A percentile compares a stretch with the other conserved stretches of the same genome.
Conservation (phyloP, 148 eudicot species). For the Silene conica region DNA sequence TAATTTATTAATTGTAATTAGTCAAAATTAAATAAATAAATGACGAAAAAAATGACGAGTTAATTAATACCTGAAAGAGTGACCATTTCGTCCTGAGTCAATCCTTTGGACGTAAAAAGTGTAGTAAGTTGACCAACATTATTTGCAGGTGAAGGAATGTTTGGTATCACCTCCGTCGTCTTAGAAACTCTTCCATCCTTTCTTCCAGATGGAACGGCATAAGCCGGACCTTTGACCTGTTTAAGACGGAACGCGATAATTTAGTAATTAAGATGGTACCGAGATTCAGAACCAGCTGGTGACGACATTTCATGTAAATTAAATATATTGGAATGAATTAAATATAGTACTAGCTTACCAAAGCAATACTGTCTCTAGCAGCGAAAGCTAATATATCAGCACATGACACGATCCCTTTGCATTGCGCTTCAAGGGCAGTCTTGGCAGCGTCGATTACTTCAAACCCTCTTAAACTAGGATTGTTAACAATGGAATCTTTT, state of each 20-base stretch:
- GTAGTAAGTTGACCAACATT: conserved; percentile 20
- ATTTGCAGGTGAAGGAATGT: conserved; percentile 18
- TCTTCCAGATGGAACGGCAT: conserved; percentile 25
- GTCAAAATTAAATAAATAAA: too few relatives aligned
- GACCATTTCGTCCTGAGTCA: conserved; percentile 34
- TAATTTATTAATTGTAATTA: too few relatives aligned
- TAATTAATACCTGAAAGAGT: conserved; percentile 26
- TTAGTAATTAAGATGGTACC: too few relatives aligned
- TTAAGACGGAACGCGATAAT: too few relatives aligned
- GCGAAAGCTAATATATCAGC: conserved; percentile 35
- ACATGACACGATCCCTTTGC: conserved; percentile 44
- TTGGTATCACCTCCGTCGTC: conserved; percentile 16
- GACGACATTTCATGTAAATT: too few relatives aligned
- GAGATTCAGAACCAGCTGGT: too few relatives aligned
- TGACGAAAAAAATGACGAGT: too few relatives aligned
- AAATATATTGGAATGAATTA: too few relatives aligned
- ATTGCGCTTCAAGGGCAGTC: conserved; percentile 48
- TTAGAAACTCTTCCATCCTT: conserved; percentile 27
- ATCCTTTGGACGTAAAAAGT: conserved; percentile 17
- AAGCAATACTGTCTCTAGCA: conserved; percentile 27
- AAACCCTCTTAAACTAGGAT: conserved; percentile 69
- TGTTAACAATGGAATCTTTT: conserved; percentile 66
- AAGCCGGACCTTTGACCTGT: conserved; percentile 22
- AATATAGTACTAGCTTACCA: conserved; percentile 10
- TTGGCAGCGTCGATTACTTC: conserved; percentile 71